Conservation (phyloP, 208 protist species). For the Acanthamoeba triangularis region DNA sequence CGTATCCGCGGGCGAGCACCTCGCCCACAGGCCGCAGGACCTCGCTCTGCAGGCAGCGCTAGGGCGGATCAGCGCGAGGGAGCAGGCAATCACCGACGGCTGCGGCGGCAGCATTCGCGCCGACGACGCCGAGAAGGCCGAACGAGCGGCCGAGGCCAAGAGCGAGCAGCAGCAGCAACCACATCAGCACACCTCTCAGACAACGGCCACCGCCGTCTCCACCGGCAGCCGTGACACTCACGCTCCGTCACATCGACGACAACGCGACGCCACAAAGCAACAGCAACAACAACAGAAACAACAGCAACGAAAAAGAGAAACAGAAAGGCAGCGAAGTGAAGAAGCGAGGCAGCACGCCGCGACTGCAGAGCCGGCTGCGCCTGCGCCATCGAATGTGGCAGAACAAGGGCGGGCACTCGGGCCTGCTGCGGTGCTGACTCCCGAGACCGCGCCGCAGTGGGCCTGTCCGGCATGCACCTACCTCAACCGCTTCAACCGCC, state of each 20-base stretch:
- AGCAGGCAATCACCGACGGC: constrained; percentile 5
- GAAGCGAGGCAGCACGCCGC: neutral
- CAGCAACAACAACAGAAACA: too few relatives aligned
- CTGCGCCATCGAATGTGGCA: too few relatives aligned
- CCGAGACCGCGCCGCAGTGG: neutral
- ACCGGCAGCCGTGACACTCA: neutral
- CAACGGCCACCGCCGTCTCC: too few relatives aligned
- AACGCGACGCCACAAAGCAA: neutral
- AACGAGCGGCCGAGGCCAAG: neutral
- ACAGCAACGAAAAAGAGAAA: neutral
- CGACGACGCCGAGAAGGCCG: neutral
- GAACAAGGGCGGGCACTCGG: too few relatives aligned
- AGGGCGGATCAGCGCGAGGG: neutral
- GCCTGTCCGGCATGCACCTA: neutral
- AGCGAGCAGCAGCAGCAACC: neutral
- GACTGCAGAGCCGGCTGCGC: too few relatives aligned
- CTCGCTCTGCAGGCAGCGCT: constrained; percentile 7
- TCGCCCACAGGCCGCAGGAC: neutral
- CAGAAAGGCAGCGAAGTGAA: neutral
- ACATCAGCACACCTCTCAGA: neutral
- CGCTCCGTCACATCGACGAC: neutral
- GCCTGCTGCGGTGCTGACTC: too few relatives aligned
- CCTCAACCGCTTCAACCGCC: neutral
- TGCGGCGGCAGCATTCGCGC: constrained; percentile 3
- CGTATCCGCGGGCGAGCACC: neutral